Evolutionary conservation across 371 early-diverging fungal species (phyloP).

Genomic region (Nosema muscidifuracis): DNA sequence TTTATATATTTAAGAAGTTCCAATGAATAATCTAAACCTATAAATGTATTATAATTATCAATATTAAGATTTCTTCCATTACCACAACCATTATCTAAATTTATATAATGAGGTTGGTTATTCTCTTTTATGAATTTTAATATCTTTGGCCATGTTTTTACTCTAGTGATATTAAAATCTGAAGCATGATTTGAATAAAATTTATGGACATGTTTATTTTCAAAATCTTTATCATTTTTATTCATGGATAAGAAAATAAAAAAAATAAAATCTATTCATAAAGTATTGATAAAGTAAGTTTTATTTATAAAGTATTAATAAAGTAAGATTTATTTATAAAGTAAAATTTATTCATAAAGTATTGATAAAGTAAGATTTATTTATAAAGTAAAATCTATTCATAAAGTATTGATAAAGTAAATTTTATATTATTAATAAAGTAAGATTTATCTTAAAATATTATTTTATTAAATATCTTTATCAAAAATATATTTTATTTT

Average conservation of each 20-base stretch:
- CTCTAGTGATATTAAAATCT: constrained; percentile 56
- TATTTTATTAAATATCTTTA: no score
- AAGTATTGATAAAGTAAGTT: no score
- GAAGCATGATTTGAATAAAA: constrained; percentile 54
- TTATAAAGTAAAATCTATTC: no score
- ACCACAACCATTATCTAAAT: constrained; percentile 62
- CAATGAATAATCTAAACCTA: constrained; percentile 57
- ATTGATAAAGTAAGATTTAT: no score
- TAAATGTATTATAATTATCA: not conserved
- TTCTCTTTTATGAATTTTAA: constrained; percentile 48
- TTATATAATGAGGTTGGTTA: constrained; percentile 12
- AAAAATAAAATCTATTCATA: no score
- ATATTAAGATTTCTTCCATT: constrained; percentile 59
- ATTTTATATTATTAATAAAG: no score
- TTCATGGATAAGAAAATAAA: not conserved
- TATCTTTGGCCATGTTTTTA: constrained; percentile 56
- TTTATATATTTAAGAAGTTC: constrained; percentile 7
- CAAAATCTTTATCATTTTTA: constrained; percentile 39
- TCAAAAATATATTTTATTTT: no score
- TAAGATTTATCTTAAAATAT: no score
- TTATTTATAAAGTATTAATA: no score
- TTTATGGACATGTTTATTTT: constrained; percentile 57
- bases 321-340: no score
- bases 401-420: no score
- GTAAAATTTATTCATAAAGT: no score